Evolutionary conservation across 108 stramenopile genomes (phyloP).

Genomic region (Skeletonema grethae): DNA sequence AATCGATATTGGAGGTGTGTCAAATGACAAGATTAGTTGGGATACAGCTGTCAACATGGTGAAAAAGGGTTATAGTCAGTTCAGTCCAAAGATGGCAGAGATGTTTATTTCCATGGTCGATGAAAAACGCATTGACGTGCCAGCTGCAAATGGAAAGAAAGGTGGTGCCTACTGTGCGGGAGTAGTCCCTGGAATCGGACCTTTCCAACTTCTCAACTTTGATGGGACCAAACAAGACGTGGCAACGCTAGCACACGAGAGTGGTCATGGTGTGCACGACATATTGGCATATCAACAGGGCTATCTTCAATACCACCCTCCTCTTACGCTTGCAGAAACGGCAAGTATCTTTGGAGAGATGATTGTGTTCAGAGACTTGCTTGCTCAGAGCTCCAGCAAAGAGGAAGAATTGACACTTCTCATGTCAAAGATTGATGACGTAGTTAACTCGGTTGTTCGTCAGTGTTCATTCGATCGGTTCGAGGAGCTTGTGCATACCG

Average conservation of each 20-base stretch:
- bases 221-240: constrained; percentile 55
- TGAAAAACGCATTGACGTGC: constrained; percentile 53
- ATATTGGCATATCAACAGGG: constrained; percentile 51
- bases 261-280: constrained; percentile 53
- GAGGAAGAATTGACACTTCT: constrained; percentile 47
- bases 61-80: constrained; percentile 43
- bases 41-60: constrained; percentile 41
- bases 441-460: constrained; percentile 50
- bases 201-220: constrained; percentile 54
- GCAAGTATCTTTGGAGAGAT: constrained; percentile 56
- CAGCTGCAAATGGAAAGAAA: constrained; percentile 50
- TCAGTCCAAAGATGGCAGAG: constrained; percentile 42
- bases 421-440: constrained; percentile 55
- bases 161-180: constrained; percentile 56
- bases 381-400: constrained; percentile 23
- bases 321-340: constrained; percentile 54
- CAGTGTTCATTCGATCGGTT: constrained; percentile 58
- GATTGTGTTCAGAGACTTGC: constrained; percentile 55
- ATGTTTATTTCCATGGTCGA: constrained; percentile 49
- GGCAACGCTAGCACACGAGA: constrained; percentile 49
- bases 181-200: constrained; percentile 51
- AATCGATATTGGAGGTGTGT: constrained; percentile 39
- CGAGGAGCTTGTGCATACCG: constrained; percentile 49
- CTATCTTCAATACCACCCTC: constrained; percentile 52
- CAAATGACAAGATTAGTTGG: constrained; percentile 55